Percentiles rank a stretch among this genome's conserved stretches.
Conservation (phyloP, 805 yeast species). For the Saccharomycopsis capsularis region DNA sequence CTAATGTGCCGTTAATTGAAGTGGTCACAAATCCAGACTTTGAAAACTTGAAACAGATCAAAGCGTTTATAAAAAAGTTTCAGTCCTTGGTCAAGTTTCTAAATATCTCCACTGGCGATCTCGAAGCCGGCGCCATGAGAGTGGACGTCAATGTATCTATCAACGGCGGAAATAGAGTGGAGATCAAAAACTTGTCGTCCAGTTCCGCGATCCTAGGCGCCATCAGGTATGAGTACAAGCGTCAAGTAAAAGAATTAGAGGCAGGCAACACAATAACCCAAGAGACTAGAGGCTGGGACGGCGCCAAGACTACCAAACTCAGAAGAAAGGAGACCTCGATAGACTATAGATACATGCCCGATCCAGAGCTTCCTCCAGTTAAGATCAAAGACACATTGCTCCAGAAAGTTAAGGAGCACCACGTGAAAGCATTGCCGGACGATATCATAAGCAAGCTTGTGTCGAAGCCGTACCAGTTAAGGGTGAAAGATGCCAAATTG, state of each 20-base stretch:
- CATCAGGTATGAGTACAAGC: conserved; percentile 57
- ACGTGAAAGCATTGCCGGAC: conserved; percentile 60
- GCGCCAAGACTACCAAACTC: conserved; percentile 54
- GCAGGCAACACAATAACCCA: conserved; percentile 29
- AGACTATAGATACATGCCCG: conserved; percentile 93
- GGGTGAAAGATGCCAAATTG: conserved; percentile 69
- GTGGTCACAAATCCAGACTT: conserved; percentile 90
- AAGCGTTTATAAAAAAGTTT: conserved; percentile 72
- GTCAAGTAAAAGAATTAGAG: conserved; percentile 54
- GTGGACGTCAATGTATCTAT: conserved; percentile 93
- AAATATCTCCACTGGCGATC: conserved; percentile 77
- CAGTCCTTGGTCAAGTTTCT: conserved; percentile 63
- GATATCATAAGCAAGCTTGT: conserved; percentile 41
- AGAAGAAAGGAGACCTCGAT: conserved; percentile 75
- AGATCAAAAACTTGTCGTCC: conserved; percentile 82
- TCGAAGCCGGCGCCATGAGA: conserved; percentile 92
- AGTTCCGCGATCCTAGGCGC: conserved; percentile 76
- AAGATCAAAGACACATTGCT: conserved; percentile 38
- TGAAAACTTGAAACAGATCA: conserved; percentile 55
- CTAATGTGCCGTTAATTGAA: conserved; percentile 83
- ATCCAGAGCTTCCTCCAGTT: conserved; percentile 73
- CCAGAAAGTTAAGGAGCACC: conserved; percentile 31
- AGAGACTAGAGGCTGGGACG: conserved; percentile 94
- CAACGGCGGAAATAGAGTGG: conserved; percentile 61
- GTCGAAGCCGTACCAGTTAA: conserved; percentile 45